Base-by-base conservation (phyloP, 331 rosid species). In the Ulmus americana region DNA sequence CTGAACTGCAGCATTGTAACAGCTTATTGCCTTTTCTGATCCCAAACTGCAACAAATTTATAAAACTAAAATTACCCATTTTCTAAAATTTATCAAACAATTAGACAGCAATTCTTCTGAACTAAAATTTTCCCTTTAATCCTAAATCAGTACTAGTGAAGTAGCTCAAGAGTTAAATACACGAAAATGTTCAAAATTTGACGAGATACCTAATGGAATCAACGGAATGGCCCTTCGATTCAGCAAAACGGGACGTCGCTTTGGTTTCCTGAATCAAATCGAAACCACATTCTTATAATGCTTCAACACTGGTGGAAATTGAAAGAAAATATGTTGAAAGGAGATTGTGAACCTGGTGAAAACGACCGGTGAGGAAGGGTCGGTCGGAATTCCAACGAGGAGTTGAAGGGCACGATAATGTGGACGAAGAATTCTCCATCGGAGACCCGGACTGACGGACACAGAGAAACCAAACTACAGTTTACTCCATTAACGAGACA, bases 1-100 rank as follows among this genome's bases (percentile, higher is more conserved):
- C 81, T 87, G 97, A 76, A 90, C 85, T 15, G 95, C 79, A 54
- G 95, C 81, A 72, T 75, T 79, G 70, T 88, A 85, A 64, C 79
- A 88, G 12, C 96, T 95, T 5, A 90, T 82, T 16, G 90, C 82
- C 12, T 77, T 82, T n/a, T 77, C 83, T 55, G 63, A 77, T n/a
- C 77, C 87, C 52, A 65, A 6, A 47, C 69, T 70, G 62, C 82
- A 64, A 50, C 41, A 45, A 22, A 22, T 22, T 54, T 16, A 11
- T 16, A 45, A 15, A 44, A 44, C 1, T 38, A 15, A 40, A 11
- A 2, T 28, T 59, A 28, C 40, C 2, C 8, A 46, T 46, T 63
- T 39, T 14, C 28, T 10, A 49, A 16, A 39, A 9, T 20, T 8
- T 39, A 35, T 64, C 12, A 65, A 54, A 53, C 9, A 2, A 53